Base-by-base conservation (phyloP, 2,329 filamentous ascomycete species). In the Microcyclospora pomicola region DNA sequence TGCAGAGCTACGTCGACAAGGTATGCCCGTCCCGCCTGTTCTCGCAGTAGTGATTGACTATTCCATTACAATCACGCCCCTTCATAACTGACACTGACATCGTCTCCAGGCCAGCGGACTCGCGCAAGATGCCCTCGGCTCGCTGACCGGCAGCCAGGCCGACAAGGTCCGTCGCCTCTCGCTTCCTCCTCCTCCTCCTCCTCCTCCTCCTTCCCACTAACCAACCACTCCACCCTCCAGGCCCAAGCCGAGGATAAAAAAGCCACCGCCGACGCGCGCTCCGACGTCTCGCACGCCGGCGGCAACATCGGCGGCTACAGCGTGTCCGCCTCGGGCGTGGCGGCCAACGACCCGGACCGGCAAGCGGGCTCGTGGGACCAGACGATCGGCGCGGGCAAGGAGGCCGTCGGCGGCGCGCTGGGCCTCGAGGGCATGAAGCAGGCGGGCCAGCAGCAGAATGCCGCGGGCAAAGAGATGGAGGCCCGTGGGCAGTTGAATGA, bases 311-410 rank as follows among this genome's bases (percentile, higher is more conserved):
- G 82, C 4, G 77, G 80, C 42, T 67, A 78, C 56, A 75, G 78
- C 15, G 70, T 82, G 41, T 79, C 79, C 9, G 67, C 77, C 36
- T 73, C 75, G 0, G 84, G 84, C 34, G 80, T 77, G 28, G 66
- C 82, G 35, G 72, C 78, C 44, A 84, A 94, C 60, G 69, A 83
- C 60, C 67, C 77, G 9, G 68, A 88, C 58, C 82, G 86, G 47
- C 65, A 70, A 15, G 58, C 73, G 13, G 87, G 88, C 32, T 70
- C 71, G 13, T 92, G 81, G 77, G 84, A 94, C 66, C 87, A 95
- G 65, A 93, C 85, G 5, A 55, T 87, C n/a, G 88, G 87, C 37
- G 74, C 80, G 1, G 78, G 78, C 32, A 95, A 95, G 68, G 84
- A 95, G 59, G 67, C 77, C 4, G 46, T 91, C 1, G 88, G 88